These are phyloP conservation scores for Helicostylum pulchrum DNA, from an alignment of 192 early-diverging fungal species.

Conservation along the genomic window DNA sequence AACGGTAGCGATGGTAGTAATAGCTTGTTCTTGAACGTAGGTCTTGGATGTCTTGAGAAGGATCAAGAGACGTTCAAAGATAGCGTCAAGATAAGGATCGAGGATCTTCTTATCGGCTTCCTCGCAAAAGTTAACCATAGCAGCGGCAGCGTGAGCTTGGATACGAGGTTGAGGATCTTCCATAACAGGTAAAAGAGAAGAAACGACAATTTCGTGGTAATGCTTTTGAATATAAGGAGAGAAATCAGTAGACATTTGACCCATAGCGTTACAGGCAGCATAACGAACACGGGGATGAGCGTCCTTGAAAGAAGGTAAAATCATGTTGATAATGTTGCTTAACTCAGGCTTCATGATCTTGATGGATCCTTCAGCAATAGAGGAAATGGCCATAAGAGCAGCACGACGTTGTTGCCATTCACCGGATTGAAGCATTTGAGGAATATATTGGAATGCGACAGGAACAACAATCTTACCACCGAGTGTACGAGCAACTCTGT, in stretches of 20 bases:
- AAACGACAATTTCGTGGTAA: conserved; percentile 68
- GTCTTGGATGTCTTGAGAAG: conserved; percentile 82
- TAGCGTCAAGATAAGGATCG: conserved; percentile 85
- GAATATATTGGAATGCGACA: conserved; percentile 83
- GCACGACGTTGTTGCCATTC: conserved; percentile 93
- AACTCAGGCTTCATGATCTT: conserved; percentile 93
- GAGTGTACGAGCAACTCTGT: conserved; percentile 82
- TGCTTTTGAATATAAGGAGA: conserved; percentile 72
- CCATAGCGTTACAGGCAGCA: conserved; percentile 93
- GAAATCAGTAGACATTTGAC: conserved; percentile 98
- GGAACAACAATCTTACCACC: conserved; percentile 90
- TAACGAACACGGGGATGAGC: conserved; percentile 93
- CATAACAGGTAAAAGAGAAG: conserved; percentile 84
- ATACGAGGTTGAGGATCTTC: conserved; percentile 83
- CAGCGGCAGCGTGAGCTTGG: conserved; percentile 93
- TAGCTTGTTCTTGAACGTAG: conserved; percentile 98
- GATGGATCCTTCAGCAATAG: conserved; percentile 95
- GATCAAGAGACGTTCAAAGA: conserved; percentile 81
- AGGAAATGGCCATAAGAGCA: conserved; percentile 89
- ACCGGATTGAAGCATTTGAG: conserved; percentile 76
- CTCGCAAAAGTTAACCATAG: conserved; percentile 97
- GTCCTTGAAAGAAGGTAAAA: conserved; percentile 81
- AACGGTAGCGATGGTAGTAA: conserved; percentile 95
- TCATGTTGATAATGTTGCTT: conserved; percentile 75
- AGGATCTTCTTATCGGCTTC: conserved; percentile 78